A percentile compares a stretch with the other conserved stretches of the same genome.
Conservation (phyloP, 768 basidiomycete genomes). For the Sistotremastrum niveocremeum region DNA sequence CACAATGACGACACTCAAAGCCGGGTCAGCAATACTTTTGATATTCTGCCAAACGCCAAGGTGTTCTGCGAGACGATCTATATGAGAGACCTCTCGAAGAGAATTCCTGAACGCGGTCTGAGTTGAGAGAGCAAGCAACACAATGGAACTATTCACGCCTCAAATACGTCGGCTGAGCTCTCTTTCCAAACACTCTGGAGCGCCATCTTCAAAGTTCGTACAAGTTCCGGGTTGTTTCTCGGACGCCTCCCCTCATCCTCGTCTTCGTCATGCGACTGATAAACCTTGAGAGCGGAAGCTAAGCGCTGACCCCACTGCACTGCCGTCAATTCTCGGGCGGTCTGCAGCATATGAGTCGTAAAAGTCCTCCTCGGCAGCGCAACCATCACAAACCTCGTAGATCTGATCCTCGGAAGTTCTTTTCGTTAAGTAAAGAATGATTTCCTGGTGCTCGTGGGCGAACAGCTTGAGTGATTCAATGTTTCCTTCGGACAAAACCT, state of each 20-base stretch:
- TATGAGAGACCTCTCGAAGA: constrained; percentile 46
- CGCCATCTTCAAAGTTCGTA: constrained; percentile 53
- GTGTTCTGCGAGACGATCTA: constrained; percentile 60
- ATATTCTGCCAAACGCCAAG: constrained; percentile 67
- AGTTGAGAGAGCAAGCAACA: neutral
- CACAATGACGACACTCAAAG: constrained; percentile 63
- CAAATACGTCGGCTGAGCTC: constrained; percentile 58
- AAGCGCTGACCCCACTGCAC: constrained; percentile 77
- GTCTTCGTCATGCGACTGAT: constrained; percentile 31
- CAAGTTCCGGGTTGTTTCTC: no score
- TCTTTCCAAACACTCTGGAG: constrained; percentile 67
- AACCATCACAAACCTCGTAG: constrained; percentile 42
- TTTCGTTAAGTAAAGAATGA: constrained; percentile 61
- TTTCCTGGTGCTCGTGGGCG: no score
- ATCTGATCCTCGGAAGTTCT: constrained; percentile 68
- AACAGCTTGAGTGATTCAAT: no score
- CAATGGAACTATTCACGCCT: constrained; percentile 45
- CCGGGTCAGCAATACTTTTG: constrained; percentile 69
- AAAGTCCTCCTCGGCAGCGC: neutral
- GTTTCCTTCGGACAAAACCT: no score
- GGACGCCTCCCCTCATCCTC: no score
- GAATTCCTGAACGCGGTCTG: neutral
- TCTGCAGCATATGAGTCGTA: constrained; percentile 29
- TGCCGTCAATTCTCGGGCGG: constrained; percentile 69
- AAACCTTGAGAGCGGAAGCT: constrained; percentile 50